A percentile compares a stretch with the other conserved stretches of the same genome.
Conservation (phyloP, 495 filamentous ascomycete genomes). For the Penicillium roqueforti region DNA sequence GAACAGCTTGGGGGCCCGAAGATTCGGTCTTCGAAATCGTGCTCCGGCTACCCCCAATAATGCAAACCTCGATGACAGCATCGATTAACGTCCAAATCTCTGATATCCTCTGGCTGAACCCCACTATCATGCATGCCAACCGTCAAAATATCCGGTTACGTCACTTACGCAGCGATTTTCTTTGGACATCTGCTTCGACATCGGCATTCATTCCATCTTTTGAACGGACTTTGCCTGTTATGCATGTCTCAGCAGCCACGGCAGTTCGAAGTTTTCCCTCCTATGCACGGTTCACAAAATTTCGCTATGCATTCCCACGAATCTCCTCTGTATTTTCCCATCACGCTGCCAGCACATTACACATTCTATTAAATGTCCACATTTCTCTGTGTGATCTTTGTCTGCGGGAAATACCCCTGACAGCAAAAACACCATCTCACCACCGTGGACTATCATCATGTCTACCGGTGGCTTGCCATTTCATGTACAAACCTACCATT, state of each 20-base stretch:
- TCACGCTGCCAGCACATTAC: not conserved
- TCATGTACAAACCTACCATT: conserved; percentile 23
- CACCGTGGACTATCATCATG: not conserved
- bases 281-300: not conserved
- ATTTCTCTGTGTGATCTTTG: not conserved
- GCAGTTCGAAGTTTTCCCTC: not conserved
- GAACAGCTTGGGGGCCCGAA: conserved; percentile 40
- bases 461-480: conserved; percentile 5
- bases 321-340: conserved; percentile 10
- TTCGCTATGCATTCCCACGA: conserved; percentile 12
- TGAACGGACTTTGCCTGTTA: conserved; percentile 6
- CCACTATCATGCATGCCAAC: conserved; percentile 4
- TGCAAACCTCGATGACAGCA: conserved; percentile 35
- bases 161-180: conserved; percentile 7
- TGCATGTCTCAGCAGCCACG: conserved; percentile 10
- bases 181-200: not conserved
- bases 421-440: not conserved
- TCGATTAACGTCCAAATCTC: conserved; percentile 25
- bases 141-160: not conserved
- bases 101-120: not conserved
- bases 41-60: conserved; percentile 27
- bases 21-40: conserved; percentile 36
- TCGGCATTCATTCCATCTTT: not conserved
- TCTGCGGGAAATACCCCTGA: not conserved
- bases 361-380: not conserved